Base-by-base conservation (phyloP, 257 asterid species). In the Nicotiana benthamiana region DNA sequence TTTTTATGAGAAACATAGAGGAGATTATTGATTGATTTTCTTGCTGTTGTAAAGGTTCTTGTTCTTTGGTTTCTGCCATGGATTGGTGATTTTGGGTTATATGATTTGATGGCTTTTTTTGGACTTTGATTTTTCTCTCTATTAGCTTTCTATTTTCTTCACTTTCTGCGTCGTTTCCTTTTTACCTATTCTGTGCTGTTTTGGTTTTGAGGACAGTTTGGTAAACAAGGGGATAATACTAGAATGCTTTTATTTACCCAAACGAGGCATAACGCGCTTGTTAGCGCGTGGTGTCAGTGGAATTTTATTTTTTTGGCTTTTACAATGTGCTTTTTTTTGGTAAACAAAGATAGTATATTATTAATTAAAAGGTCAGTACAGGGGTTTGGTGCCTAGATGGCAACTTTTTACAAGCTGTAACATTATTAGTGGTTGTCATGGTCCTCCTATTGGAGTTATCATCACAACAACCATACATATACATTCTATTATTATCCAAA, bases 1-100 rank as follows among this genome's bases (percentile, higher is more conserved):
- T 82, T 56, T 62, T 88, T 5, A 89, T 53, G 66, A 94, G 85
- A 16, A 90, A 52, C 82, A 77, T 46, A 6, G 85, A 80, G 4
- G 84, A 52, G 17, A 53, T 16, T 61, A 72, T 57, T 11, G 86
- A 43, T 28, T 20, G 56, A 13, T 1, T 15, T 48, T 6, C 27
- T 18, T 11, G 57, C 3, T 57, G 60, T 16, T 34, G 56, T 60
- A 72, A 52, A n/a, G 77, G 34, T 77, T 75, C 16, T 80, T 84
- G 77, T 22, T 83, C 60, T 48, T 46, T 52, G 67, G 54, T 56
- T 17, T 54, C 56, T 54, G 77, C 65, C 82, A 79, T 79, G 8
- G 28, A 79, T 13, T 57, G 20, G 10, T 32, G 2, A 22, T 40
- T 40, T 28, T 26, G 18, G 61, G 57, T 34, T 36, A 8, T 62